Conservation (phyloP, 75 land plant genomes). For the Chamaecyparis obtusa region DNA sequence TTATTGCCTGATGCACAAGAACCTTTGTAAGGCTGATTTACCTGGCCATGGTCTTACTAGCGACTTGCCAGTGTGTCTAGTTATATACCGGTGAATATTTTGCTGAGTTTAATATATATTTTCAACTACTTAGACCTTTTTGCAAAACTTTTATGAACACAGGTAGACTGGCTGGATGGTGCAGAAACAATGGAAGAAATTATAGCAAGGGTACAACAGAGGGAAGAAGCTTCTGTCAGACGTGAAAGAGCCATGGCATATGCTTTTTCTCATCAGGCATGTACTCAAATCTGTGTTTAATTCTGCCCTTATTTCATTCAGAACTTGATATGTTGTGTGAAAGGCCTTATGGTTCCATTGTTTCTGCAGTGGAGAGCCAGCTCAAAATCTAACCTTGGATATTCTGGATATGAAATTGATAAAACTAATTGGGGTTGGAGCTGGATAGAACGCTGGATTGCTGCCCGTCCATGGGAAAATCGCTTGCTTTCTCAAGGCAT, state of each 20-base stretch:
- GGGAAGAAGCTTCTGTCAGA: conserved; percentile 84
- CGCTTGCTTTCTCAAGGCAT: conserved; percentile 21
- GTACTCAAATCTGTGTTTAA: conserved; percentile 7
- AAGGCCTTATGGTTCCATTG: background rate
- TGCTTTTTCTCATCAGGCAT: conserved; percentile 85
- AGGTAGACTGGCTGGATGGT: conserved; percentile 85
- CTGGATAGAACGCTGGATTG: conserved; percentile 90
- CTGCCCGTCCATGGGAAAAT: conserved; percentile 89
- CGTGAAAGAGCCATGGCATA: conserved; percentile 94
- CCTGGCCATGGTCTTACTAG: background rate
- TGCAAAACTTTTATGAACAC: conserved; percentile 9
- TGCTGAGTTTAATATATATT: background rate
- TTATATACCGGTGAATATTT: background rate
- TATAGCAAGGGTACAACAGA: conserved; percentile 66
- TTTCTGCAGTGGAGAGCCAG: conserved; percentile 80
- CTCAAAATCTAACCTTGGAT: conserved; percentile 28
- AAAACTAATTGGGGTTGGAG: conserved; percentile 93
- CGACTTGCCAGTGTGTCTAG: background rate
- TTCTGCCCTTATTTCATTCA: background rate
- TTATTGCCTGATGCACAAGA: background rate
- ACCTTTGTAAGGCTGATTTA: background rate
- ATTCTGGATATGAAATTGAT: conserved; percentile 29
- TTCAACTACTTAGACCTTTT: background rate
- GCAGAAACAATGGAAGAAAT: conserved; percentile 73
- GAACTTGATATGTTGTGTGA: conserved; percentile 4